Percentiles rank a stretch among this genome's conserved stretches.
Evolutionary conservation across 1,284 basidiomycete species (phyloP).

Genomic region (Cryptococcus jaspeensis): DNA sequence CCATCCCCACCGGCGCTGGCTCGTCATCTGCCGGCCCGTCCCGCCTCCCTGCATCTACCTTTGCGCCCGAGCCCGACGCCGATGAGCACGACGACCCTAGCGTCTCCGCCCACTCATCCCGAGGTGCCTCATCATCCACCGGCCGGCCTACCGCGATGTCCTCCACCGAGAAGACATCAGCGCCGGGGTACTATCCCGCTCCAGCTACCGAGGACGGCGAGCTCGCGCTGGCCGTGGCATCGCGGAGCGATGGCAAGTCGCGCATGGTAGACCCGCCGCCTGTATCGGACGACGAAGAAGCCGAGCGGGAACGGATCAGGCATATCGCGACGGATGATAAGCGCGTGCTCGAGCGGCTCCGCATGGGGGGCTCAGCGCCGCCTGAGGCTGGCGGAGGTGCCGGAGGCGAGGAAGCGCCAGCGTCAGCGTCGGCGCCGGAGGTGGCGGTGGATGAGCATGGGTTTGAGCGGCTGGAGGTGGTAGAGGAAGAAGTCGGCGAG

Average conservation of each 20-base stretch:
- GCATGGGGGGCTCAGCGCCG: conserved; percentile 43
- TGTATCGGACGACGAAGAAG: conserved; percentile 11
- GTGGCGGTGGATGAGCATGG: conserved; percentile 48
- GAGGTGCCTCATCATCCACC: not conserved
- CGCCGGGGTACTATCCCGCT: conserved; percentile 48
- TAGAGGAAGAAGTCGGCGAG: not conserved
- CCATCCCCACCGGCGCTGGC: conserved; percentile 13
- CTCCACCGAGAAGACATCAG: conserved; percentile 40
- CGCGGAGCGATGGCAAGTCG: conserved; percentile 40
- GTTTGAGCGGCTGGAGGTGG: conserved; percentile 36
- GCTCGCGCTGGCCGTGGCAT: conserved; percentile 40
- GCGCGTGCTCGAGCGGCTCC: conserved; percentile 41
- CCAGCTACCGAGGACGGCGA: conserved; percentile 48
- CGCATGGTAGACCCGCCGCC: conserved; percentile 19
- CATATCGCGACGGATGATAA: conserved; percentile 53
- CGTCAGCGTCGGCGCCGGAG: conserved; percentile 35
- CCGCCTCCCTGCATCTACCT: not conserved
- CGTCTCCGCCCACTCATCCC: no score
- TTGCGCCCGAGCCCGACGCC: not conserved
- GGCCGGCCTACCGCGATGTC: not conserved
- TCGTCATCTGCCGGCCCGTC: conserved; percentile 11
- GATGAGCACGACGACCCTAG: no score
- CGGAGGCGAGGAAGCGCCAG: conserved; percentile 10
- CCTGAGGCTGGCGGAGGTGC: conserved; percentile 20
- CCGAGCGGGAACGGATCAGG: conserved; percentile 6